phyloP scores from a whole-genome alignment of 345 rosid species.

The Lenwebbia sp. region DNA sequence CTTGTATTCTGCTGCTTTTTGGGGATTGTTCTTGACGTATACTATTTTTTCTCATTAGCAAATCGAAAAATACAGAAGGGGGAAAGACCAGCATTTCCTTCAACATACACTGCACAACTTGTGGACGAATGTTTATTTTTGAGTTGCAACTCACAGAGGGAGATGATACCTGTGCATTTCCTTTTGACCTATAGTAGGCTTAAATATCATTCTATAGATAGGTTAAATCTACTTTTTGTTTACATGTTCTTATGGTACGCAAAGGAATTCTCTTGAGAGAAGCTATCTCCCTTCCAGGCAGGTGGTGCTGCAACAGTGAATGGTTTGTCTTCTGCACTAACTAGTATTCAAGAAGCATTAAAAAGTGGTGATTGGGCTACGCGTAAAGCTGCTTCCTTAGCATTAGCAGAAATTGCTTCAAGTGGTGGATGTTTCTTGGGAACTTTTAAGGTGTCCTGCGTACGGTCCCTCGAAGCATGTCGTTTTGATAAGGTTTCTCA shows the following conservation, averaged over 20 bases:
- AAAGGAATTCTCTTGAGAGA: neutral
- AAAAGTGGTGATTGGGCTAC: conserved; percentile 77
- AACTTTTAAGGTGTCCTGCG: conserved; percentile 60
- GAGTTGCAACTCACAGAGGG: neutral
- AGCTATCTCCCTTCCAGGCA: conserved; percentile 37
- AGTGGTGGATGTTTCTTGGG: conserved; percentile 54
- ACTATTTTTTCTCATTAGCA: neutral
- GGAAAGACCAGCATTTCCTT: neutral
- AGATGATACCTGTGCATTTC: neutral
- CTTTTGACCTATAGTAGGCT: neutral
- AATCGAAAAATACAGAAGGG: neutral
- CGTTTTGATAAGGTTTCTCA: conserved; percentile 78
- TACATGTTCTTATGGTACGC: neutral
- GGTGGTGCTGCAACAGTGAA: conserved; percentile 68
- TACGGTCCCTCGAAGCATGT: conserved; percentile 68
- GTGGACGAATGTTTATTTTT: neutral
- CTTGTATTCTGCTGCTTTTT: neutral
- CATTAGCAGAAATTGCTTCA: conserved; percentile 70
- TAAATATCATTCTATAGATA: neutral
- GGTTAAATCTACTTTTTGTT: neutral
- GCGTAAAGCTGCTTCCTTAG: conserved; percentile 84
- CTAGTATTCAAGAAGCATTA: conserved; percentile 69
- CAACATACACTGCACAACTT: neutral
- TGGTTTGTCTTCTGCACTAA: conserved; percentile 54
- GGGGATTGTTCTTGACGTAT: neutral